Conservation (phyloP, 2,329 filamentous ascomycete genomes). For the Aspergillus sp. region DNA sequence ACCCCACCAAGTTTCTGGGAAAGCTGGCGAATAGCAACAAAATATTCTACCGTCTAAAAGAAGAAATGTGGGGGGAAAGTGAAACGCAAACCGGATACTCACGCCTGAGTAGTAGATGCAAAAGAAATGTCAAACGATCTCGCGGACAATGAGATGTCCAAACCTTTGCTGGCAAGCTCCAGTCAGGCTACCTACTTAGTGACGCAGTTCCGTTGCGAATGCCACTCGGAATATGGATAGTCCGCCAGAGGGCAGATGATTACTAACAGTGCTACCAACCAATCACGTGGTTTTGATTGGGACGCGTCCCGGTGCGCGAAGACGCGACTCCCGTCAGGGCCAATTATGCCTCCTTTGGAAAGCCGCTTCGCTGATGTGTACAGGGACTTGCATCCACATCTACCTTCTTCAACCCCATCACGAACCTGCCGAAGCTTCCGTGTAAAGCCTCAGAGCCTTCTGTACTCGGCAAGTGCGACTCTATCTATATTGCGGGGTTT, state of each 20-base stretch:
- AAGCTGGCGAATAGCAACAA: neutral
- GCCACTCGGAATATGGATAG: conserved; percentile 4
- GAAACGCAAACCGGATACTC: neutral
- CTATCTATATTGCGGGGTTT: neutral
- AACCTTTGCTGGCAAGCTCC: conserved; percentile 1
- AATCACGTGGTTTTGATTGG: conserved; percentile 1
- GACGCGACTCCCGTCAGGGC: neutral
- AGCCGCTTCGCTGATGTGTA: neutral
- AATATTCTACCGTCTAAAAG: neutral
- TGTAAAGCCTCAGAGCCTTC: neutral
- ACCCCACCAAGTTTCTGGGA: conserved; percentile 13
- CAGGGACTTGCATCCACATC: neutral
- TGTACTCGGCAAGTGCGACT: conserved; percentile 1
- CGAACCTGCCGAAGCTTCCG: neutral
- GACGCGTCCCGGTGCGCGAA: conserved; percentile 14
- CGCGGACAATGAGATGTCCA: neutral
- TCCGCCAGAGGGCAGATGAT: conserved; percentile 1
- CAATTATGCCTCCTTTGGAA: conserved; percentile 23
- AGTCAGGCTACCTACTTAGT: conserved; percentile 14
- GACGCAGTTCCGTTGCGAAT: conserved; percentile 15
- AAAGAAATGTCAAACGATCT: neutral
- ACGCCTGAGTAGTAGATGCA: neutral
- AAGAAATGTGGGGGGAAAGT: neutral
- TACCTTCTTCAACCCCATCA: neutral
- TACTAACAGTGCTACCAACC: neutral